Conservation (phyloP, 2,329 filamentous ascomycete species). For the Aureobasidium namibiae region DNA sequence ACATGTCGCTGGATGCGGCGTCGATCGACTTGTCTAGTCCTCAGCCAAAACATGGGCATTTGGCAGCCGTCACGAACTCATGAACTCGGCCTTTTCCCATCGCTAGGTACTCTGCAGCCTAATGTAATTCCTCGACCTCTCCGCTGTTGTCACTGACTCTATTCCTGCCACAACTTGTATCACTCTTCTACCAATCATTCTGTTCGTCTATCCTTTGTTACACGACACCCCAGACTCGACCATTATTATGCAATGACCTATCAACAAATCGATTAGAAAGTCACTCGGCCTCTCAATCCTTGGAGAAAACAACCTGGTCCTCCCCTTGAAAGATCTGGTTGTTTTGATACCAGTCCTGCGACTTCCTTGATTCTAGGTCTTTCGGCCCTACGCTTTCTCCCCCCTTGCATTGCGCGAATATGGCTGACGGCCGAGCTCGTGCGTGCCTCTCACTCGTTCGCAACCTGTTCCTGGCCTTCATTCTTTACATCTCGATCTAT, state of each 20-base stretch:
- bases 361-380: neutral
- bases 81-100: neutral
- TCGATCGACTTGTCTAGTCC: neutral
- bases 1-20: neutral
- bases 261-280: neutral
- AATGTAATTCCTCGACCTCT: neutral
- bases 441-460: conserved; percentile 22
- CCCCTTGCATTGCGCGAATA: neutral
- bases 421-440: conserved; percentile 9
- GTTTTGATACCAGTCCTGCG: neutral
- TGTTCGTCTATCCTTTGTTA: neutral
- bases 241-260: neutral
- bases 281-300: neutral
- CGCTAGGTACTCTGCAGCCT: neutral
- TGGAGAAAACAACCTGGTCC: neutral
- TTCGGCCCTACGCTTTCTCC: neutral
- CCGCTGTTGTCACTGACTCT: neutral
- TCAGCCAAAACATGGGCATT: neutral
- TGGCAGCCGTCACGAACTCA: neutral
- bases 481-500: conserved; percentile 36
- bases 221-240: neutral
- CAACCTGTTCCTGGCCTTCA: conserved; percentile 35
- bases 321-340: neutral
- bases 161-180: neutral
- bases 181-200: too few species aligned